Conservation (phyloP, 129 eudicot species). For the Lonicera japonica region DNA sequence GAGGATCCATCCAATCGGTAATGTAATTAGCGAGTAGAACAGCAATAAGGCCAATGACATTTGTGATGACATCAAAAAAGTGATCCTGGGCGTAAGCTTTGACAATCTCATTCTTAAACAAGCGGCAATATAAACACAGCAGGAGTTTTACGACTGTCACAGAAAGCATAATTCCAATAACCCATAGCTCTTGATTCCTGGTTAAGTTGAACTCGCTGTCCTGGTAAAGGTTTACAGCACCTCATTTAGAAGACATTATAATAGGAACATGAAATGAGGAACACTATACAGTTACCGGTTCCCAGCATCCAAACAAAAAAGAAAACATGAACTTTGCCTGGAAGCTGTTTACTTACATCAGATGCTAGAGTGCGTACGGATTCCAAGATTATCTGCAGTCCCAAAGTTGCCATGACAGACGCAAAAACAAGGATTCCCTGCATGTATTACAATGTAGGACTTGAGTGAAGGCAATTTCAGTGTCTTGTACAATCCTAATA, state of each 20-base stretch:
- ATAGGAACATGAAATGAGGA: neutral
- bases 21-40: conserved; percentile 71
- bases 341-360: conserved; percentile 35
- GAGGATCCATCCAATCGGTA: conserved; percentile 81
- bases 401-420: conserved; percentile 89
- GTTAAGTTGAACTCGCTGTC: conserved; percentile 45
- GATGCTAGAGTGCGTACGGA: conserved; percentile 50
- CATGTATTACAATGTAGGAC: conserved; percentile 10
- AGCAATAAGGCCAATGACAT: conserved; percentile 69
- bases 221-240: conserved; percentile 29
- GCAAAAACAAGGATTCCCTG: conserved; percentile 94
- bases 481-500: no score
- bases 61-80: conserved; percentile 82
- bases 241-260: neutral
- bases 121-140: conserved; percentile 60
- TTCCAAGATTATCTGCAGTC: conserved; percentile 82
- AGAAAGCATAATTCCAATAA: conserved; percentile 78
- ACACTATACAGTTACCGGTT: neutral
- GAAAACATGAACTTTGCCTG: conserved; percentile 4
- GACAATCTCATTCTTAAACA: conserved; percentile 81
- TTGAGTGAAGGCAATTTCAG: neutral
- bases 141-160: conserved; percentile 68
- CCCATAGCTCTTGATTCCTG: conserved; percentile 72
- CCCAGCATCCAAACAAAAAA: conserved; percentile 1
- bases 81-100: conserved; percentile 90